A percentile compares a stretch with the other conserved stretches of the same genome.
These are phyloP conservation scores for Babesia divergens DNA, from an alignment of 169 alveolate species.

Conservation along the genomic window DNA sequence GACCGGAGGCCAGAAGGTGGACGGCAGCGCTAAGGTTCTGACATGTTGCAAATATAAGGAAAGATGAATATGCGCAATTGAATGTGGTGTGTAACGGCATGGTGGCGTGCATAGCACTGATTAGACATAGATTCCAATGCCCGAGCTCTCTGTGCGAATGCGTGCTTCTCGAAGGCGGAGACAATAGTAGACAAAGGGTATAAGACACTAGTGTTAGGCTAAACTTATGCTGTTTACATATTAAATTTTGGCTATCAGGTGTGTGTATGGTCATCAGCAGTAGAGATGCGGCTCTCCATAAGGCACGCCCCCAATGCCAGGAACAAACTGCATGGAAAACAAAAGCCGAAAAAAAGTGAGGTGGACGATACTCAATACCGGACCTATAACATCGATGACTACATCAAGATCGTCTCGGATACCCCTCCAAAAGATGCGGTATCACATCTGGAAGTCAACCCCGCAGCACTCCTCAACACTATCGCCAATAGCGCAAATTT, in stretches of 20 bases:
- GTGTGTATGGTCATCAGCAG: no score
- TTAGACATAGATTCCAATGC: no score
- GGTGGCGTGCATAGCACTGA: no score
- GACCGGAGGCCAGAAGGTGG: no score
- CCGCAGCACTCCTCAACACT: background rate
- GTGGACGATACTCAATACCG: background rate
- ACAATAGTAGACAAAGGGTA: background rate
- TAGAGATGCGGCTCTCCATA: background rate
- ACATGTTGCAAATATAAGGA: no score
- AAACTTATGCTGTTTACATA: background rate
- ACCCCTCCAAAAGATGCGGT: background rate
- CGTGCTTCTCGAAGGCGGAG: slow-evolving; percentile 7
- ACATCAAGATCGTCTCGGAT: background rate
- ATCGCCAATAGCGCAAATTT: background rate
- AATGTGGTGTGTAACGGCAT: no score
- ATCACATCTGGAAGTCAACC: slow-evolving; percentile 18
- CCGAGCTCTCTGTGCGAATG: background rate
- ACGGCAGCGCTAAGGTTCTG: no score
- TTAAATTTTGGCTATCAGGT: no score
- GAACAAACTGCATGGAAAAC: background rate
- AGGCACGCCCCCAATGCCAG: background rate
- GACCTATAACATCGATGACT: slow-evolving; percentile 17
- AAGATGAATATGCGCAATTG: no score
- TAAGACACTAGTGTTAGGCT: background rate
- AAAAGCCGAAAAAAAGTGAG: background rate